Percentiles rank a stretch among this genome's conserved stretches.
phyloP scores from a whole-genome alignment of 805 yeast species.

The Maudiozyma serrabonitensis region DNA sequence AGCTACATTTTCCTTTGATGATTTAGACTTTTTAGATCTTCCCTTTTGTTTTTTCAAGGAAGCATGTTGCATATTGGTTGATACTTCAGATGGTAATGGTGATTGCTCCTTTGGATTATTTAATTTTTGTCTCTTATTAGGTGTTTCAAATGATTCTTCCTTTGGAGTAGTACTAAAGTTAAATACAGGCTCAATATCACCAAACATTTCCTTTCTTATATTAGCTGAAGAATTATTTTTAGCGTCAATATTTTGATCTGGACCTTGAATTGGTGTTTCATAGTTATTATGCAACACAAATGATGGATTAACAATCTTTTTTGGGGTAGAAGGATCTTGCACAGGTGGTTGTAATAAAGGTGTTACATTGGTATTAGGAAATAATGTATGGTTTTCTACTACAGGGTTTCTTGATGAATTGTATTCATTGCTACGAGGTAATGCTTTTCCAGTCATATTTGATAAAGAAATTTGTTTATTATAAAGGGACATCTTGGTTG shows the following conservation, averaged over 20 bases:
- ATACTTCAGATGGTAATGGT: neutral
- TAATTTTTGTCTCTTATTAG: neutral
- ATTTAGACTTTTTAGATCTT: neutral
- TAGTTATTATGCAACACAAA: neutral
- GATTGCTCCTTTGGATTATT: neutral
- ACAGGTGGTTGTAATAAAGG: neutral
- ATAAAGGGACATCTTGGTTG: neutral
- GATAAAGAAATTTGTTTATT: neutral
- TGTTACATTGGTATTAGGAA: neutral
- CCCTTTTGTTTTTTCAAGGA: neutral
- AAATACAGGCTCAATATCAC: neutral
- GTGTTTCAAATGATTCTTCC: neutral
- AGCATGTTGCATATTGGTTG: neutral
- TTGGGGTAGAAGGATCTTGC: slow-evolving; percentile 1
- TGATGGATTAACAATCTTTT: neutral
- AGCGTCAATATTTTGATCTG: neutral
- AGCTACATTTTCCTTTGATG: neutral
- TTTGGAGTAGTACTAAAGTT: neutral
- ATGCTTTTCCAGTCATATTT: neutral
- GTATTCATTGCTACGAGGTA: neutral
- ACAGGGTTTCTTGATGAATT: neutral
- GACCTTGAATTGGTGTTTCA: slow-evolving; percentile 1
- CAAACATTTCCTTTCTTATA: neutral
- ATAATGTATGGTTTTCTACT: neutral
- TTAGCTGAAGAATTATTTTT: neutral